Percentiles rank a stretch among this genome's conserved stretches.
phyloP scores from a whole-genome alignment of 164 flowering plant genomes.

The Houttuynia cordata region DNA sequence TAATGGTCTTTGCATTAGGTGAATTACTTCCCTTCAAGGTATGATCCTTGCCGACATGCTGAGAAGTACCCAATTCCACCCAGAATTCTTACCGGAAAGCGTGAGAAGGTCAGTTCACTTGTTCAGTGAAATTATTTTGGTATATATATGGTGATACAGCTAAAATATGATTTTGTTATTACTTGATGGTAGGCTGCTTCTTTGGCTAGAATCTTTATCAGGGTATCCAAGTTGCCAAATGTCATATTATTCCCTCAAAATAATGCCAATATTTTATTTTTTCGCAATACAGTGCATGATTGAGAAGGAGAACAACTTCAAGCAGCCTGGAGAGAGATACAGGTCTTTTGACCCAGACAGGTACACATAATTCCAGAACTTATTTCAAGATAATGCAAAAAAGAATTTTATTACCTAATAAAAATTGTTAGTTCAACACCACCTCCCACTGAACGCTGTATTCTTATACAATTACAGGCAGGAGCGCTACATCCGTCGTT shows the following conservation, averaged over 20 bases:
- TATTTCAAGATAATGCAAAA: background rate
- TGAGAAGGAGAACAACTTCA: conserved; percentile 92
- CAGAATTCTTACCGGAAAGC: conserved; percentile 37
- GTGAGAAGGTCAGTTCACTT: conserved; percentile 53
- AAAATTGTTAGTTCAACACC: background rate
- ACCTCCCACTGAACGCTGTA: background rate
- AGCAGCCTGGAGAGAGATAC: conserved; percentile 97
- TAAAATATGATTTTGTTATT: too few relatives aligned
- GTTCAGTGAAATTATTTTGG: too few relatives aligned
- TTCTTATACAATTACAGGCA: conserved; percentile 62
- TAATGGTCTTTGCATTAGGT: conserved; percentile 27
- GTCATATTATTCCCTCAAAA: too few relatives aligned
- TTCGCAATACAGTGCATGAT: conserved; percentile 44
- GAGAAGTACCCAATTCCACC: conserved; percentile 73
- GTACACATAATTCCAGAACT: conserved; percentile 13
- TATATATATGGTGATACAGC: too few relatives aligned
- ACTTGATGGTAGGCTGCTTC: too few relatives aligned
- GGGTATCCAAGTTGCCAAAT: too few relatives aligned
- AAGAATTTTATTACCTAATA: background rate
- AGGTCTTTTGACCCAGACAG: conserved; percentile 76
- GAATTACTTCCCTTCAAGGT: conserved; percentile 95
- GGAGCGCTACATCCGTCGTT: conserved; percentile 59
- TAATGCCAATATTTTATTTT: background rate
- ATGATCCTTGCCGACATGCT: conserved; percentile 77
- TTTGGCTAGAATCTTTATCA: too few relatives aligned